A percentile compares a stretch with the other conserved stretches of the same genome.
Conservation (phyloP, 352 stramenopile genomes). For the Globisporangium uncinulatum region DNA sequence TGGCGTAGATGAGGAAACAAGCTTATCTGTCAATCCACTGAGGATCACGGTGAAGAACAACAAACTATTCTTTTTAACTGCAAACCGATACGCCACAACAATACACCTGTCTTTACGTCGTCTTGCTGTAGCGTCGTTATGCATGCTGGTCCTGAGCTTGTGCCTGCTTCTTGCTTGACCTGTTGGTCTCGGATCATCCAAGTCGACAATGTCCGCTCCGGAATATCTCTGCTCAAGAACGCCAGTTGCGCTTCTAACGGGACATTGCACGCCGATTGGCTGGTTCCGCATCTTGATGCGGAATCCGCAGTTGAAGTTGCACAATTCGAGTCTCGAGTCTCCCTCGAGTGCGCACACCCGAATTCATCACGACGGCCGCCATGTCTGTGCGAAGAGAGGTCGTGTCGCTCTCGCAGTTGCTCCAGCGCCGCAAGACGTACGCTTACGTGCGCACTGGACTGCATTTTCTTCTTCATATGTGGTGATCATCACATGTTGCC, state of each 20-base stretch:
- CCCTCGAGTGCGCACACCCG: neutral
- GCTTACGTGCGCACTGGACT: neutral
- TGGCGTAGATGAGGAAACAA: slow-evolving; percentile 65
- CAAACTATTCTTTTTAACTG: slow-evolving; percentile 84
- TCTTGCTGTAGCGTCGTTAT: neutral
- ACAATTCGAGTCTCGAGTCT: slow-evolving; percentile 7
- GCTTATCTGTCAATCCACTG: slow-evolving; percentile 77
- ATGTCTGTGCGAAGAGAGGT: slow-evolving; percentile 70
- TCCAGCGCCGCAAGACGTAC: slow-evolving; percentile 44
- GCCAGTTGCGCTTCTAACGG: slow-evolving; percentile 2
- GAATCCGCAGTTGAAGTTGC: slow-evolving; percentile 10
- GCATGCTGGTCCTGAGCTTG: neutral
- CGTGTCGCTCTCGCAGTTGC: slow-evolving; percentile 65
- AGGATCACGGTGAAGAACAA: slow-evolving; percentile 73
- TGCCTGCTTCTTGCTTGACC: neutral
- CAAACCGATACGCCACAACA: slow-evolving; percentile 18
- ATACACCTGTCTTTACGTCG: neutral
- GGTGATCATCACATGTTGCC: too few species aligned
- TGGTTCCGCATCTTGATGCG: neutral
- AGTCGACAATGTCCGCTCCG: too few species aligned
- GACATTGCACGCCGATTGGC: slow-evolving; percentile 10
- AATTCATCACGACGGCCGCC: neutral
- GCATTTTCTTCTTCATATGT: slow-evolving; percentile 9
- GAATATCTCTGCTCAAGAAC: slow-evolving; percentile 11
- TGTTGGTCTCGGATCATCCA: neutral